Conservation (phyloP, 192 early-diverging fungal genomes). For the Umbelopsis isabellina region DNA sequence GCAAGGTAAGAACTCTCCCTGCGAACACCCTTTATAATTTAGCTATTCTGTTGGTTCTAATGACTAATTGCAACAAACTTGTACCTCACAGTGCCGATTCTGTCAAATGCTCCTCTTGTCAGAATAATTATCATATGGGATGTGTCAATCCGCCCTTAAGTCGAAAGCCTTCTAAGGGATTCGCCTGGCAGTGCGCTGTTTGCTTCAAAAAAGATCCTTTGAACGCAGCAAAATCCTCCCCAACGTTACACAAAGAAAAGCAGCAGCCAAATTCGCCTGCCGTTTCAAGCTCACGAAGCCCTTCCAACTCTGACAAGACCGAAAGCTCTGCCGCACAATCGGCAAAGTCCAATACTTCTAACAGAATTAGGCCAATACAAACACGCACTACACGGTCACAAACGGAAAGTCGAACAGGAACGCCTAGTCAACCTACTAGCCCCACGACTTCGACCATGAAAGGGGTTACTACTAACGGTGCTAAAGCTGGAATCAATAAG, state of each 20-base stretch:
- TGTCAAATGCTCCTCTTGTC: constrained; percentile 79
- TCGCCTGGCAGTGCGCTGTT: constrained; percentile 83
- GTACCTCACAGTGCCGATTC: constrained; percentile 52
- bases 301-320: constrained; percentile 12
- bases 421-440: constrained; percentile 24
- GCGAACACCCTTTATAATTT: constrained; percentile 13
- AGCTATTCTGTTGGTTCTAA: not conserved
- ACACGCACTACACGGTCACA: constrained; percentile 23
- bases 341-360: not conserved
- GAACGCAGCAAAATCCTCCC: not conserved
- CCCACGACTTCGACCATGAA: not conserved
- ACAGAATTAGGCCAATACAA: constrained; percentile 39
- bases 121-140: constrained; percentile 77
- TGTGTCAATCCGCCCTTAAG: constrained; percentile 81
- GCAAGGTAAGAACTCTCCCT: constrained; percentile 49
- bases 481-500: not conserved
- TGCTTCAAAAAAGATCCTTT: constrained; percentile 54
- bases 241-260: constrained; percentile 16
- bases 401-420: constrained; percentile 29
- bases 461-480: not conserved
- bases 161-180: constrained; percentile 81
- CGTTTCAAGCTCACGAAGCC: constrained; percentile 1
- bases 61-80: not conserved
- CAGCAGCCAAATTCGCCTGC: constrained; percentile 8
- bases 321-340: not conserved